These are phyloP conservation scores for Jamesozyma lodderae DNA, from an alignment of 805 yeast species.

Conservation along the genomic window DNA sequence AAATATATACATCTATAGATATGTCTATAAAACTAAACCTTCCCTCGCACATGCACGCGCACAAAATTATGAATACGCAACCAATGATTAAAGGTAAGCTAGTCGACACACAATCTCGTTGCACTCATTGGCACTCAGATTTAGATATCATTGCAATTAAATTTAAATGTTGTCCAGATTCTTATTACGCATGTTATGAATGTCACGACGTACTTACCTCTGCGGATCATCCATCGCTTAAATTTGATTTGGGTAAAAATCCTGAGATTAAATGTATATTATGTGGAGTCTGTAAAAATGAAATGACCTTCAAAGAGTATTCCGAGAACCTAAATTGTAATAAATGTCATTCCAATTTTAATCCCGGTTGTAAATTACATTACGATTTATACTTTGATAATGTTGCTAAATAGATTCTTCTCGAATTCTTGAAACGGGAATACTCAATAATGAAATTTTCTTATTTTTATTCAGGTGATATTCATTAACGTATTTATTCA, in stretches of 20 bases:
- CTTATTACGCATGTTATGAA: constrained; percentile 24
- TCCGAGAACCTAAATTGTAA: constrained; percentile 12
- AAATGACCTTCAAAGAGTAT: constrained; percentile 25
- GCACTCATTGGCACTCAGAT: constrained; percentile 28
- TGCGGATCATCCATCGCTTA: constrained; percentile 10
- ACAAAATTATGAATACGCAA: background rate
- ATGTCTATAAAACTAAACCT: background rate
- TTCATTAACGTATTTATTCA: background rate
- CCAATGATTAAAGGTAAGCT: constrained; percentile 12
- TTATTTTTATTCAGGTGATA: background rate
- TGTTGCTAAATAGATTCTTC: too few relatives aligned
- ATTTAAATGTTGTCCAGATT: constrained; percentile 26
- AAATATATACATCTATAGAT: background rate
- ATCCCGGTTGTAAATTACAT: constrained; percentile 29
- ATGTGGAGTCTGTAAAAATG: constrained; percentile 26
- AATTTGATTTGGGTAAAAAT: constrained; percentile 9
- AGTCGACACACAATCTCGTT: constrained; percentile 24
- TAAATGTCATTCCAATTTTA: constrained; percentile 19
- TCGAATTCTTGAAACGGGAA: too few relatives aligned
- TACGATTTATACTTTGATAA: constrained; percentile 24
- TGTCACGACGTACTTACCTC: constrained; percentile 20
- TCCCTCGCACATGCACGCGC: background rate
- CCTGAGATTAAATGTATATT: constrained; percentile 13
- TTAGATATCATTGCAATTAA: constrained; percentile 27
- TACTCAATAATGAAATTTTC: too few relatives aligned